These are phyloP conservation scores for Lecanicillium sp. DNA, from an alignment of 2,329 filamentous ascomycete species.

Conservation along the genomic window DNA sequence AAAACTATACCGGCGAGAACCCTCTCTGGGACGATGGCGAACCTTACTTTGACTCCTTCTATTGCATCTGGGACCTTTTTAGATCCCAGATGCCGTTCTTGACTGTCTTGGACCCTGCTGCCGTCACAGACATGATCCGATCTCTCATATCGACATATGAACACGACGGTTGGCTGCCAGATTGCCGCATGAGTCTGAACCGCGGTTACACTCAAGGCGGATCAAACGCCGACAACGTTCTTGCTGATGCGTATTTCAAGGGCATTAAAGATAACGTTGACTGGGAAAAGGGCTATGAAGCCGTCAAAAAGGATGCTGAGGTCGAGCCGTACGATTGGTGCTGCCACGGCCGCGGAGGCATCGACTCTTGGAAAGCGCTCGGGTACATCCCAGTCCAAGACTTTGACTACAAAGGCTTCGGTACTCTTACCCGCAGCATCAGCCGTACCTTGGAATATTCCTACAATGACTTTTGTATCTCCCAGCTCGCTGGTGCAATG, in stretches of 20 bases:
- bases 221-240: slow-evolving; percentile 62
- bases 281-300: slow-evolving; percentile 62
- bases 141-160: slow-evolving; percentile 65
- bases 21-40: slow-evolving; percentile 56
- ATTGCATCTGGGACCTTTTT: slow-evolving; percentile 69
- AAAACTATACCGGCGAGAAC: slow-evolving; percentile 69
- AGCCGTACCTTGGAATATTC: slow-evolving; percentile 70
- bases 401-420: slow-evolving; percentile 57
- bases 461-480: slow-evolving; percentile 67
- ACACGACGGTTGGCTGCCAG: slow-evolving; percentile 62
- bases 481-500: slow-evolving; percentile 50
- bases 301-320: slow-evolving; percentile 65
- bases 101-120: slow-evolving; percentile 56
- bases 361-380: slow-evolving; percentile 62
- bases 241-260: slow-evolving; percentile 61
- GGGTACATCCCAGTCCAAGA: slow-evolving; percentile 66
- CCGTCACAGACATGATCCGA: slow-evolving; percentile 58
- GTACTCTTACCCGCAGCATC: slow-evolving; percentile 60
- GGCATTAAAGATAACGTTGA: slow-evolving; percentile 51
- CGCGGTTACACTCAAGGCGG: slow-evolving; percentile 70
- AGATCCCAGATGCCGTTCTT: slow-evolving; percentile 61
- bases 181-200: slow-evolving; percentile 69
- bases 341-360: slow-evolving; percentile 60
- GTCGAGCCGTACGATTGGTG: slow-evolving; percentile 63
- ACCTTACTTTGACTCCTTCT: slow-evolving; percentile 69